A percentile compares a stretch with the other conserved stretches of the same genome.
Conservation (phyloP, 805 yeast species). For the Metschnikowia hibisci region DNA sequence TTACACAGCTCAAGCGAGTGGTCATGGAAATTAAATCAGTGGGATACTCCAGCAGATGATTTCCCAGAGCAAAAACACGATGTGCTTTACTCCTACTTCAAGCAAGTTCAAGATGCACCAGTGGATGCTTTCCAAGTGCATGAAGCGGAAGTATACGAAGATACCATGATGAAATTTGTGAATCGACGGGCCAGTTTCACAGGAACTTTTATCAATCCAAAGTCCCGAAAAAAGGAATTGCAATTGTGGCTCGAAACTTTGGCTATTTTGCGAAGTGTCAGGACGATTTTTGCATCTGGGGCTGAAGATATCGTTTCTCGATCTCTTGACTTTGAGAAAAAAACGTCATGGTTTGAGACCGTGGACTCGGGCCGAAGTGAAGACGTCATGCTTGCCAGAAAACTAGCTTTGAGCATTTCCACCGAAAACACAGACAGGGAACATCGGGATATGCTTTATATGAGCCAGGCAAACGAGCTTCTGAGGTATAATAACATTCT, state of each 20-base stretch:
- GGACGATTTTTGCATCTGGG: constrained; percentile 4
- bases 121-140: background rate
- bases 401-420: constrained; percentile 30
- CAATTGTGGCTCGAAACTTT: constrained; percentile 8
- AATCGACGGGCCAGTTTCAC: background rate
- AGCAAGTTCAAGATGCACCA: constrained; percentile 39
- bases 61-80: constrained; percentile 37
- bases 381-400: constrained; percentile 40
- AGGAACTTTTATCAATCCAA: background rate
- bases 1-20: constrained; percentile 42
- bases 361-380: constrained; percentile 7
- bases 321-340: constrained; percentile 8
- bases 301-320: constrained; percentile 5
- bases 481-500: constrained; percentile 41
- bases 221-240: background rate
- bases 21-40: constrained; percentile 72
- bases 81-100: constrained; percentile 50
- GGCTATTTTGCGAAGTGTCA: constrained; percentile 8
- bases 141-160: background rate
- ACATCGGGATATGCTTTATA: constrained; percentile 13
- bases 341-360: constrained; percentile 13
- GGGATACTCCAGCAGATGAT: constrained; percentile 63
- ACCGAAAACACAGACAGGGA: background rate
- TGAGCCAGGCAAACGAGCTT: constrained; percentile 35
- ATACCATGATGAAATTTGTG: background rate